Percentiles rank a stretch among this genome's conserved stretches.
Conservation (phyloP, 306 rosid species). For the Cicer chorassanicum region DNA sequence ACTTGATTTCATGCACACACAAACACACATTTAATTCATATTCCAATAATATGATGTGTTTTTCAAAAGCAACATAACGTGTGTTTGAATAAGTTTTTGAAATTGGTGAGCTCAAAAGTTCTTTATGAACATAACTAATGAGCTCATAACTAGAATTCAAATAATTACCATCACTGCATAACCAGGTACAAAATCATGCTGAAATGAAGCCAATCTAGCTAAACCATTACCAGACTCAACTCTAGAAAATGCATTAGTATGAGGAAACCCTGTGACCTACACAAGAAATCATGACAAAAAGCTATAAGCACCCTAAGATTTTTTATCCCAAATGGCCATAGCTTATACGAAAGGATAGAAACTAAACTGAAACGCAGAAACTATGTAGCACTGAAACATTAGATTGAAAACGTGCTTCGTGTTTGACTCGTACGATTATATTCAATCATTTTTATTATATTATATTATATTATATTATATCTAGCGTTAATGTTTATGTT, state of each 20-base stretch:
- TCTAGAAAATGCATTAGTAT: constrained; percentile 42
- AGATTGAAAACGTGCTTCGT: no score
- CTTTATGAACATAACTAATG: neutral
- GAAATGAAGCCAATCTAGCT: constrained; percentile 47
- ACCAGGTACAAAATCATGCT: constrained; percentile 26
- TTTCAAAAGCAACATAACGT: neutral
- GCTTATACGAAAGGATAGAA: neutral
- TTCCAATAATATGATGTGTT: neutral
- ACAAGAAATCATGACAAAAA: constrained; percentile 27
- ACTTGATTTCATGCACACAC: neutral
- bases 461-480: no score
- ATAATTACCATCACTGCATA: neutral
- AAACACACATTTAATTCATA: neutral
- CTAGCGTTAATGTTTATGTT: no score
- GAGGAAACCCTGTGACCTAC: constrained; percentile 49
- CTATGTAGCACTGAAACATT: no score
- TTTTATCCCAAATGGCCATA: neutral
- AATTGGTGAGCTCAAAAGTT: neutral
- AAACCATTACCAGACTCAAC: constrained; percentile 46
- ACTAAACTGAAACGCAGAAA: neutral
- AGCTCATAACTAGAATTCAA: constrained; percentile 3
- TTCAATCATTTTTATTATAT: no score
- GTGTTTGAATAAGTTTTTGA: neutral
- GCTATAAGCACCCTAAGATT: constrained; percentile 13
- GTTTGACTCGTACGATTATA: no score